Percentiles rank a stretch among this genome's conserved stretches.
These are phyloP conservation scores for Pichia manshurica DNA, from an alignment of 805 yeast genomes.

Conservation along the genomic window DNA sequence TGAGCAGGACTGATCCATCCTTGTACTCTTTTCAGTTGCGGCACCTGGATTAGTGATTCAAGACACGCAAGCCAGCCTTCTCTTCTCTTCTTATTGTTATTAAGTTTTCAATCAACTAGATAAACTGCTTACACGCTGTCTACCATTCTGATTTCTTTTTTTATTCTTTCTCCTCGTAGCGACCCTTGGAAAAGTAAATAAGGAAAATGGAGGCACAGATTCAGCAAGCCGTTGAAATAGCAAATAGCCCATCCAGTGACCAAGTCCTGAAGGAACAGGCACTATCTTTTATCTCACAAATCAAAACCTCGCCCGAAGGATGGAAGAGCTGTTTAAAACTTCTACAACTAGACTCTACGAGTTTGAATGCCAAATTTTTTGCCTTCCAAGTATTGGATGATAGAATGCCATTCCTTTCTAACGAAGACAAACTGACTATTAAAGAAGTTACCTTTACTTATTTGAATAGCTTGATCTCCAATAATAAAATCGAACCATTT, in stretches of 20 bases:
- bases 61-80: background rate
- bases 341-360: constrained; percentile 21
- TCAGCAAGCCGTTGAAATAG: constrained; percentile 82
- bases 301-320: constrained; percentile 50
- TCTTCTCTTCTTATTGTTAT: background rate
- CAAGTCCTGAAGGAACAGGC: constrained; percentile 56
- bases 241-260: constrained; percentile 60
- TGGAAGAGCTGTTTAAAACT: constrained; percentile 50
- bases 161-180: background rate
- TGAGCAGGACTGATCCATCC: background rate
- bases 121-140: background rate
- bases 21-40: background rate
- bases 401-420: constrained; percentile 39
- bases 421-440: constrained; percentile 41
- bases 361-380: constrained; percentile 55
- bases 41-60: too few relatives aligned
- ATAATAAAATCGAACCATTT: constrained; percentile 31
- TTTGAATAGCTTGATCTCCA: constrained; percentile 28
- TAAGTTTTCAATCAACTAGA: too few relatives aligned
- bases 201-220: constrained; percentile 49
- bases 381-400: constrained; percentile 65
- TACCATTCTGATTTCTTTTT: background rate
- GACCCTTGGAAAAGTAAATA: constrained; percentile 7
- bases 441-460: constrained; percentile 45
- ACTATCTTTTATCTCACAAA: constrained; percentile 44